phyloP scores from a whole-genome alignment of 2,329 filamentous ascomycete species.

The Aspergillus brasiliensis region DNA sequence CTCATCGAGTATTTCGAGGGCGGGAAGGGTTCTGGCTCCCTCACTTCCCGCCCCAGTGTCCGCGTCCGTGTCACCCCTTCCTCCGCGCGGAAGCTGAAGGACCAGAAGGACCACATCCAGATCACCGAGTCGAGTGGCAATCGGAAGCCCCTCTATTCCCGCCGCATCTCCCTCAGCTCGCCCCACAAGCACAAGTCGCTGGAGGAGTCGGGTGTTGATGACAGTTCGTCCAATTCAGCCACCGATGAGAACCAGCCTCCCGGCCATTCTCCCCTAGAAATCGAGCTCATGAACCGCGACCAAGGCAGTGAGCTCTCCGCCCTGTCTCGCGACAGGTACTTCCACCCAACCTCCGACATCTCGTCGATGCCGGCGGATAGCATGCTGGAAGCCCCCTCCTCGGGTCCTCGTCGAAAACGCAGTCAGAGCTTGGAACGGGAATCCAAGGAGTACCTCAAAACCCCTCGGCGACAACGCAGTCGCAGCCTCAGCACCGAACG shows the following conservation, averaged over 20 bases:
- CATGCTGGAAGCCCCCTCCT: constrained; percentile 61
- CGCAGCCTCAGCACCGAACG: constrained; percentile 68
- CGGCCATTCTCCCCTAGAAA: constrained; percentile 73
- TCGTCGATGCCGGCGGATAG: constrained; percentile 78
- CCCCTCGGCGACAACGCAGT: constrained; percentile 60
- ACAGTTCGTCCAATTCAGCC: constrained; percentile 73
- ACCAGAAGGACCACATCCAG: constrained; percentile 73
- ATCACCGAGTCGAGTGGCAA: constrained; percentile 78
- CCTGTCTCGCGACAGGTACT: constrained; percentile 63
- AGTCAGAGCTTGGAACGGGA: constrained; percentile 53
- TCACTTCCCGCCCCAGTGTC: constrained; percentile 77
- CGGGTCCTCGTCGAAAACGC: constrained; percentile 49
- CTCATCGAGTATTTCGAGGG: constrained; percentile 95
- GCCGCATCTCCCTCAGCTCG: constrained; percentile 64
- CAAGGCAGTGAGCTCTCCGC: constrained; percentile 67
- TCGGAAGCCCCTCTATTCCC: constrained; percentile 70
- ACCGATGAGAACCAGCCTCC: constrained; percentile 77
- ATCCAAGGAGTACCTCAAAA: constrained; percentile 56
- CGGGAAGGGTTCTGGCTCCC: constrained; percentile 59
- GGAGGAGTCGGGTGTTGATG: constrained; percentile 54
- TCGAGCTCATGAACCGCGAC: constrained; percentile 75
- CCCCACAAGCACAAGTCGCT: constrained; percentile 40
- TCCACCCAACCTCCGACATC: constrained; percentile 76
- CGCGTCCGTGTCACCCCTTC: constrained; percentile 79
- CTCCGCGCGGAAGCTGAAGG: constrained; percentile 56